These are phyloP conservation scores for Arthrocladium fulminans DNA, from an alignment of 2,329 filamentous ascomycete species.

Conservation along the genomic window DNA sequence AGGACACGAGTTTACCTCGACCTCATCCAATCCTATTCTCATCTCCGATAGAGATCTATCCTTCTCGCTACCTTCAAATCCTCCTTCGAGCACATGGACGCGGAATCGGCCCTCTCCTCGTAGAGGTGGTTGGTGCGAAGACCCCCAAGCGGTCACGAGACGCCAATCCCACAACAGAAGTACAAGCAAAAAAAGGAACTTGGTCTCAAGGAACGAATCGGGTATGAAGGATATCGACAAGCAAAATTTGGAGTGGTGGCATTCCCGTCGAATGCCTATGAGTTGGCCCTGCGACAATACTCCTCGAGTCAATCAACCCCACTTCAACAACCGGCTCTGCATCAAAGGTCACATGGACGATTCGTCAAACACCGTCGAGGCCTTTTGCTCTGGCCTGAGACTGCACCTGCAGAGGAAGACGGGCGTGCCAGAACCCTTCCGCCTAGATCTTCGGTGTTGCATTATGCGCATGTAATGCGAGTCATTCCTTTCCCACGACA, in stretches of 20 bases:
- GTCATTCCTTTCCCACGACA: neutral
- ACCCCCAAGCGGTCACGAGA: no score
- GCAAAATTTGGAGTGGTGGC: neutral
- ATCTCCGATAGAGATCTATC: neutral
- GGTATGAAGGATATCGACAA: no score
- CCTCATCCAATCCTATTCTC: conserved; percentile 1
- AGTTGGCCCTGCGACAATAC: conserved; percentile 1
- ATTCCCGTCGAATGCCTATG: neutral
- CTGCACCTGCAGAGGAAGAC: conserved; percentile 1
- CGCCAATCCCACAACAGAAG: no score
- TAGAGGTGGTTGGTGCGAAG: no score
- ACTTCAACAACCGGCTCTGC: conserved; percentile 4
- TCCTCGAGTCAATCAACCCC: conserved; percentile 2
- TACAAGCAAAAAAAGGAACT: no score
- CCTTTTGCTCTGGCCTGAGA: neutral
- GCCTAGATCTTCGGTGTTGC: neutral
- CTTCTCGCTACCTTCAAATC: neutral
- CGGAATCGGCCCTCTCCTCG: no score
- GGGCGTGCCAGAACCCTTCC: neutral
- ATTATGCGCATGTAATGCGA: conserved; percentile 9
- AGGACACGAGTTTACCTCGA: conserved; percentile 1
- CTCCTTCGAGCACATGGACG: neutral
- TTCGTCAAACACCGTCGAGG: neutral
- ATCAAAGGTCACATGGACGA: conserved; percentile 9
- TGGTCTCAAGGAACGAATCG: no score